Evolutionary conservation across 2,329 filamentous ascomycete species (phyloP), one percentile per base, ranked within the genome.

Genomic region (Colletotrichum simmondsii): DNA sequence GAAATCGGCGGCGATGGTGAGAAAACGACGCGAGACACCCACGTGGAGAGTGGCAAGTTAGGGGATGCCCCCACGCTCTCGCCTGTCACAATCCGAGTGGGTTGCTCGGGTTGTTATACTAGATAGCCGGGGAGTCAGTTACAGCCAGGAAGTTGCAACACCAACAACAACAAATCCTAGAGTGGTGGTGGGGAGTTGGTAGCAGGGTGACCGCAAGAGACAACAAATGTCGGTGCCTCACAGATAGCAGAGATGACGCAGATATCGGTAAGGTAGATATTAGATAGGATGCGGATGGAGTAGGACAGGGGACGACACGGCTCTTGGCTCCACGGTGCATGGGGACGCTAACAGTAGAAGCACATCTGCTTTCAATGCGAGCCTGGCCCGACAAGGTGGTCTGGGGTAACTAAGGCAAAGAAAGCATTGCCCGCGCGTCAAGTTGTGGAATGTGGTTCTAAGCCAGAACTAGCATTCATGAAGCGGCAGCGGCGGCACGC

Each of bases 11-110:
- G 46, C 28, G 42, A 35, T 54, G 42, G 46, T 32, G n/a, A 49
- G 32, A 69, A 64, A 54, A 69, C 54, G 24, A 37, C 58, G 24
- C 52, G 49, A 53, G n/a, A 58, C 30, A 49, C 68, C 57, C 35
- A 59, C 52, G 49, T 24, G 57, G 11, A 49, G 49, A 60, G 65
- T 59, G 53, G 54, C 59, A 60, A 69, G 69, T 42, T 54, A 61
- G 37, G 42, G 58, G 53, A 46, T 56, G 32, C 52, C 65, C 70
- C 65, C 56, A 71, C 68, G 63, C 68, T 49, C 63, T 49, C 37
- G 65, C 52, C 37, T 32, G 53, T 32, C 54, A 32, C 53, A 64
- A 28, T 61, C 49, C 64, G 57, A 67, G 12, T 24, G 53, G 32
- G 16, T 54, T 19, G 32, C 19, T 49, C 59, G 24, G 19, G 52